Evolutionary conservation across 306 rosid species (phyloP), one percentile per base, ranked within the genome.

Genomic region (Lithocarpus polystachyus): DNA sequence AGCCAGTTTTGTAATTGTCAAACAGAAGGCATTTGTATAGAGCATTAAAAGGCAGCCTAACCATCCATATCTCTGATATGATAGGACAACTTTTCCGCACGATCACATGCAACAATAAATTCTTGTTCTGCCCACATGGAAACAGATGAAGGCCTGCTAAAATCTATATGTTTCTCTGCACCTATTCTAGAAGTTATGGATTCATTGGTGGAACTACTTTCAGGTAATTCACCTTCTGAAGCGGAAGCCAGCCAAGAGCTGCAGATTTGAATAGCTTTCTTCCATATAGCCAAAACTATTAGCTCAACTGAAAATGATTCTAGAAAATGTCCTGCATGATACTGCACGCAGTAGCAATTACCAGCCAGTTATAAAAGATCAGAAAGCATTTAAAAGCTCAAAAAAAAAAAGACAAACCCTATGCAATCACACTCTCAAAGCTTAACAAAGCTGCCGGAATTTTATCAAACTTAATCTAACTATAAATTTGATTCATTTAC

Each of bases 211-310:
- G 82, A 86, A 81, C 85, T 87, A 82, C 80, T 86, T 85, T 59
- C 80, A 7, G 86, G 84, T 23, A 74, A 45, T 76, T 78, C 81
- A 24, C 68, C 75, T 86, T 69, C 72, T 20, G 81, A 13, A 26
- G 75, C 28, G 28, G 95, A 86, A 76, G 69, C 73, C 81, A 80
- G 28, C 94, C 94, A 91, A 71, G 85, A 75, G 61, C 79, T 75
- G 88, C 94, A 89, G 78, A 87, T 84, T 80, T 91, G 84, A 71
- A 91, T 75, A 29, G 91, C 82, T 81, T 90, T 86, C 77, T 86
- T 86, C 99, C 98, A 96, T 85, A 96, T 71, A 78, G 98, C 98
- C 90, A 96, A 90, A 89, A 89, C 81, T 56, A 96, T 96, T 79
- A 96, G 87, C 79, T 91, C 92, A 33, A 91, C 88, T 9, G 98